Conservation (phyloP, 192 early-diverging fungal species). For the Backusella tarrabulga region DNA sequence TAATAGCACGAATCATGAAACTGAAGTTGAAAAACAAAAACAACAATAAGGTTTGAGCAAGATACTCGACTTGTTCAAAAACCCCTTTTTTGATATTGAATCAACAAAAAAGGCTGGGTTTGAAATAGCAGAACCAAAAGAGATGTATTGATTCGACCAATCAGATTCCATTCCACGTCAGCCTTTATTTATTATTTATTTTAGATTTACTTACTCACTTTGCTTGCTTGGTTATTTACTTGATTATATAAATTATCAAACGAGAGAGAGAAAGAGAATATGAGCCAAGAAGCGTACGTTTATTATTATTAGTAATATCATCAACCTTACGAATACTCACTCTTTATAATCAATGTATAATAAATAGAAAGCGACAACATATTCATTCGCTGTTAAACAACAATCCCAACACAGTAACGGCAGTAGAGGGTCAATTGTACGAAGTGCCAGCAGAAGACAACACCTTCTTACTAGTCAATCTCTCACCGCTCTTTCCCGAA, state of each 20-base stretch:
- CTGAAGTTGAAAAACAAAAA: too few species aligned
- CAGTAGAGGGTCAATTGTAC: constrained; percentile 30
- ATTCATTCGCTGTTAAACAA: constrained; percentile 31
- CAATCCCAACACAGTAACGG: constrained; percentile 20
- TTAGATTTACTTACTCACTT: not conserved
- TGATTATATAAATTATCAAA: too few species aligned
- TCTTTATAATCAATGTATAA: not conserved
- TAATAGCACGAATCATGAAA: too few species aligned
- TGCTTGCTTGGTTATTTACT: too few species aligned
- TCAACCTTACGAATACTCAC: too few species aligned
- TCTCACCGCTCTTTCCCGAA: constrained; percentile 53
- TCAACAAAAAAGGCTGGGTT: too few species aligned
- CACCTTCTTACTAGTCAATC: constrained; percentile 36
- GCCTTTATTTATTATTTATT: not conserved
- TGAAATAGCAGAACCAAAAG: too few species aligned
- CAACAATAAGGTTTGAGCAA: too few species aligned
- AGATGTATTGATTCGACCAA: not conserved
- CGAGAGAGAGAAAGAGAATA: not conserved
- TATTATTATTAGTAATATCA: not conserved
- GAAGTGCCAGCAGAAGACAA: constrained; percentile 29
- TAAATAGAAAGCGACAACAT: constrained; percentile 33
- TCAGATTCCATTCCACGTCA: not conserved
- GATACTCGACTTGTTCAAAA: too few species aligned
- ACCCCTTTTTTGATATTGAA: too few species aligned
- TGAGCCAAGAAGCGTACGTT: not conserved